Evolutionary conservation across 768 basidiomycete species (phyloP).

Genomic region (Collybia nuda): DNA sequence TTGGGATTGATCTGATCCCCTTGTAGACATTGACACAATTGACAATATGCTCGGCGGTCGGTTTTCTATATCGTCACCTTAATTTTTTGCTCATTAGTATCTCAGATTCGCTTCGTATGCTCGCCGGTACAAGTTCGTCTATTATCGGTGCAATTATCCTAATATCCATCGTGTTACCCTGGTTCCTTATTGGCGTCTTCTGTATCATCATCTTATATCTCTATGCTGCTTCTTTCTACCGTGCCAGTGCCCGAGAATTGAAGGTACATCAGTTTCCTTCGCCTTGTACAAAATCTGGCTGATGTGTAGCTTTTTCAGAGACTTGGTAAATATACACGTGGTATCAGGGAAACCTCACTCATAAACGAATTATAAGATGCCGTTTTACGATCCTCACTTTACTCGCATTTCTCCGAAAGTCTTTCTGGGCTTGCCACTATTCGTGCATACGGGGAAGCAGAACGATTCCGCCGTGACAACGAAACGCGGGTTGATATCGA

Average conservation of each 20-base stretch:
- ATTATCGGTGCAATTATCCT: constrained; percentile 79
- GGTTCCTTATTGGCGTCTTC: constrained; percentile 78
- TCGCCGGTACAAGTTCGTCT: constrained; percentile 57
- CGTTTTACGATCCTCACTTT: constrained; percentile 81
- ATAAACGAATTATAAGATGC: constrained; percentile 50
- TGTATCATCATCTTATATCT: constrained; percentile 60
- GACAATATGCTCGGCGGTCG: constrained; percentile 69
- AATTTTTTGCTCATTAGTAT: neutral
- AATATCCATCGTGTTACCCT: constrained; percentile 75
- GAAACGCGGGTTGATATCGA: constrained; percentile 77
- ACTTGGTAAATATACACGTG: constrained; percentile 40
- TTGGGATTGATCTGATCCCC: neutral
- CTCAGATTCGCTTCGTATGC: constrained; percentile 71
- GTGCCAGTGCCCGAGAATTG: constrained; percentile 81
- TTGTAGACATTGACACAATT: constrained; percentile 71
- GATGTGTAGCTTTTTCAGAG: constrained; percentile 36
- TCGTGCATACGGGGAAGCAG: constrained; percentile 79
- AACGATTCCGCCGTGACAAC: constrained; percentile 78
- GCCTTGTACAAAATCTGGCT: neutral
- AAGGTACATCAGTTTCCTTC: constrained; percentile 45
- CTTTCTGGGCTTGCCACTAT: constrained; percentile 86
- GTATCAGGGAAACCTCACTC: neutral
- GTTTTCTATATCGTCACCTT: constrained; percentile 8
- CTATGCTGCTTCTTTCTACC: constrained; percentile 80
- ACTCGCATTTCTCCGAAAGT: constrained; percentile 92